Evolutionary conservation across 306 rosid genomes (phyloP), one percentile per base, ranked within the genome.

Genomic region (Dryas octopetala): DNA sequence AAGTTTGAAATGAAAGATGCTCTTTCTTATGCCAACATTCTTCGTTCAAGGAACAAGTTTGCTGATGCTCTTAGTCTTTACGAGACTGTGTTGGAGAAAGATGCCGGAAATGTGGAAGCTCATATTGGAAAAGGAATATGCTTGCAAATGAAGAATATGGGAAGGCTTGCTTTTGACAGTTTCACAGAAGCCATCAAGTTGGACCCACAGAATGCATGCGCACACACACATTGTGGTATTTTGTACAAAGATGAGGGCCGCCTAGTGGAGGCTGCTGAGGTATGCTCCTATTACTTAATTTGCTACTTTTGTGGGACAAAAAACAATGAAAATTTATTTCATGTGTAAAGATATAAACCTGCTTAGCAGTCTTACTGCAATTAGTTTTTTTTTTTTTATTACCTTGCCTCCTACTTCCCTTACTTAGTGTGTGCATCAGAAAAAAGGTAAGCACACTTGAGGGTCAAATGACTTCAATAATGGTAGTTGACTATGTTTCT

Each of bases 91-190:
- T 69, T 95, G 75, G 93, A 89, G 87, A 83, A 79, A 59, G 97
- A 95, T 66, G 44, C 76, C 16, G 84, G 85, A 48, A 87, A 89
- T 74, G 87, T 92, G 65, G 99, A 95, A 78, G 99, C 97, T 73
- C 86, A 86, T 51, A 90, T 92, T 81, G 99, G 99, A 15, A 95
- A 95, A 81, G 99, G 99, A 76, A 91, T 92, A 83, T 95, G 99
- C 81, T 62, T 95, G 77, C 99, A 95, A 81, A 91, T 95, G 99
- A 96, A 90, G 92, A 90, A 79, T 68, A 79, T 89, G 97, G 88
- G 93, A 49, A 87, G 88, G 85, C 96, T 82, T 74, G 92, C 97
- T 16, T 86, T 95, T 71, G 97, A 92, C 16, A 90, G 90, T 83
- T 95, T 95, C 73, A 19, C 88, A 4, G 99, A 90, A 80, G 99